phyloP scores from a whole-genome alignment of 2,329 filamentous ascomycete species.

The Gaeumannomyces sp. region DNA sequence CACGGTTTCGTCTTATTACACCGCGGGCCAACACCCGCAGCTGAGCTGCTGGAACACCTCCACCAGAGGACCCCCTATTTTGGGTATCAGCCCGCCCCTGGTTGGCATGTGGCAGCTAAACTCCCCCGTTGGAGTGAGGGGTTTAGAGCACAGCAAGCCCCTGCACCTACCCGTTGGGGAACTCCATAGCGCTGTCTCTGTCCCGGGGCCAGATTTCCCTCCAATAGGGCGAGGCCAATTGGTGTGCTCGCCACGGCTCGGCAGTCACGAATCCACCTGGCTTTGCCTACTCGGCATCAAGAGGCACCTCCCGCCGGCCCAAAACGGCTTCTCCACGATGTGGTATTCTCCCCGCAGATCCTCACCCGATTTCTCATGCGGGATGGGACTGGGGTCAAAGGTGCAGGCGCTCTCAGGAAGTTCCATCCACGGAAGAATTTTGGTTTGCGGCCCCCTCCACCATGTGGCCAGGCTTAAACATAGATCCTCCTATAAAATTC shows the following conservation, averaged over 20 bases:
- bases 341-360: background rate
- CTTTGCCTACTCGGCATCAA: background rate
- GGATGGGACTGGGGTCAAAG: too few species aligned
- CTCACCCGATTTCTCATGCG: background rate
- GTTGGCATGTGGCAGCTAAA: too few species aligned
- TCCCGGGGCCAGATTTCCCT: background rate
- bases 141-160: too few species aligned
- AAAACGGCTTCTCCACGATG: background rate
- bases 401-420: background rate
- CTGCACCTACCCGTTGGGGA: too few species aligned
- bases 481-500: background rate
- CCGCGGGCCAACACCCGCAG: too few species aligned
- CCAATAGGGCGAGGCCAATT: background rate
- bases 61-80: too few species aligned
- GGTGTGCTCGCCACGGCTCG: background rate
- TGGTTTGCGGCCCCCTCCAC: background rate
- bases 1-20: too few species aligned
- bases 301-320: background rate
- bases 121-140: background rate
- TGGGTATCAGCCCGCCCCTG: background rate
- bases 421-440: background rate
- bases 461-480: background rate
- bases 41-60: too few species aligned
- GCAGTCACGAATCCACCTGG: background rate
- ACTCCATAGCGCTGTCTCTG: background rate